Evolutionary conservation across 208 protist species (phyloP), one percentile per base, ranked within the genome.

Genomic region (Wallacemonas sp.): DNA sequence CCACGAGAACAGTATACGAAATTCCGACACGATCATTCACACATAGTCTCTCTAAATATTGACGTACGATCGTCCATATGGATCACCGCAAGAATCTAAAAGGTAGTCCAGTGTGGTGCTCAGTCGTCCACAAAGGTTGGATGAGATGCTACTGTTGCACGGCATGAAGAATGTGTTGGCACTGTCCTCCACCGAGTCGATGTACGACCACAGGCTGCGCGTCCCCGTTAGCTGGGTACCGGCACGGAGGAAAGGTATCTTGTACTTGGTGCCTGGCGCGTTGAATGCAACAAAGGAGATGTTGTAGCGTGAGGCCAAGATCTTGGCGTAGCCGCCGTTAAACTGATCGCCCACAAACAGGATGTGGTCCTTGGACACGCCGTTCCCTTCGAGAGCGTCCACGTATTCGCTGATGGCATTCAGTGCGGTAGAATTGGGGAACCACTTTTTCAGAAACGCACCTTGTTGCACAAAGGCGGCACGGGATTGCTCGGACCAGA

Each of bases 281-380:
- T 96, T 96, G 66, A 96, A 92, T 6, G 73, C 87, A 8, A 91
- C 80, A 66, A 89, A 93, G 0, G 73, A 66, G 26, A 89, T 29
- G n/a, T 66, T 61, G 36, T 81, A 74, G 10, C 69, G 66, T 8
- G 77, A 55, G 1, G 81, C 73, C 4, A 96, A 76, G 21, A 76
- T 58, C 63, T 96, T 96, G 6, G 68, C 87, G 48, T 96, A 96
- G n/a, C 90, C 90, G 36, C 90, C 90, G 61, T 93, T 96, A 66
- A 93, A 96, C 62, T 84, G 78, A 67, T 96, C 85, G 19, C 90
- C 90, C 3, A 96, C 73, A 30, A 96, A 59, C 2, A 96, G 63
- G 38, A 96, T 80, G 30, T 64, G 65, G 24, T 77, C 71, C 21
- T 57, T 57, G 3, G 45, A 32, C 21, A 71, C 62, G 12, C 68